Percentiles rank a stretch among this genome's conserved stretches.
Conservation (phyloP, 164 flowering plant genomes). For the Vitis rotundifolia region DNA sequence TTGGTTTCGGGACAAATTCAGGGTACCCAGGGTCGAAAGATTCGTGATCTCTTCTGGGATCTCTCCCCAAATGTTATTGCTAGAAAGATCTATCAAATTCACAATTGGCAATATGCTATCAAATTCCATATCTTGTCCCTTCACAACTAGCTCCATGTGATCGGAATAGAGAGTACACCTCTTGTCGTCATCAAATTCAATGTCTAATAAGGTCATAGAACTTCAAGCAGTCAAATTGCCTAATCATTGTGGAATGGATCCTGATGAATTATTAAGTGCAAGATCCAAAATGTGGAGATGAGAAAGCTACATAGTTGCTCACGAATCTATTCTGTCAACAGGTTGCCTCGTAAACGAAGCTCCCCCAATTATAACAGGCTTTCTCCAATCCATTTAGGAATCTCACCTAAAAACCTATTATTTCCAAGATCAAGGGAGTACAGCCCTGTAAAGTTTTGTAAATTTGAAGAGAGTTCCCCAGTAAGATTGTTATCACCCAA, state of each 20-base stretch:
- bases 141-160: background rate
- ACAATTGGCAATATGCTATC: background rate
- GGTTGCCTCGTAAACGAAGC: constrained; percentile 9
- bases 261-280: constrained; percentile 21
- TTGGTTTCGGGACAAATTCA: too few relatives aligned
- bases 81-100: constrained; percentile 19
- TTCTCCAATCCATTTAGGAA: constrained; percentile 27
- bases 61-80: constrained; percentile 9
- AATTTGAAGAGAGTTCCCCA: constrained; percentile 22
- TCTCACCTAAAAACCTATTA: constrained; percentile 22
- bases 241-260: constrained; percentile 24
- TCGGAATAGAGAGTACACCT: too few relatives aligned
- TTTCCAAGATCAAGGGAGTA: constrained; percentile 21
- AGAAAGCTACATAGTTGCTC: constrained; percentile 16
- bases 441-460: constrained; percentile 17
- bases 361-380: background rate
- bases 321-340: constrained; percentile 22
- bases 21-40: too few relatives aligned
- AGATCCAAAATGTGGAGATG: constrained; percentile 22
- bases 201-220: background rate
- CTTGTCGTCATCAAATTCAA: accelerated
- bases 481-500: constrained; percentile 23
- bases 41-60: constrained; percentile 7
- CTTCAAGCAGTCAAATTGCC: background rate
- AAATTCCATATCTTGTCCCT: constrained; percentile 13